Conservation (phyloP, 495 filamentous ascomycete genomes). For the Collariella sp. region DNA sequence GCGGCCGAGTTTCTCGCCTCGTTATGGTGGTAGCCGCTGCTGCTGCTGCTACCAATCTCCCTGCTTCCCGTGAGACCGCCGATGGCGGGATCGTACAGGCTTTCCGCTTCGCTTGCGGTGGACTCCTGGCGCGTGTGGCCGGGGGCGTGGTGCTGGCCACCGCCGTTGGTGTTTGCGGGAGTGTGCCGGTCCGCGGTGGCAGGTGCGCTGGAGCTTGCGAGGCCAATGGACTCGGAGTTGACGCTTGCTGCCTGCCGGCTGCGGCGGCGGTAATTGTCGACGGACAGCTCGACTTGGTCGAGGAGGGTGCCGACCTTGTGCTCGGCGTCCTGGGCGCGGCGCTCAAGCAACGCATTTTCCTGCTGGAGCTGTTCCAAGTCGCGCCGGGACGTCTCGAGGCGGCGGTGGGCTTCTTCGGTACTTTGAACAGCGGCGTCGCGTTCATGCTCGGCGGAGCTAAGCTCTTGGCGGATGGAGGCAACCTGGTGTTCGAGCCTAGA, state of each 20-base stretch:
- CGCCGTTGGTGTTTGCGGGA: neutral
- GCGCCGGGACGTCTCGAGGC: constrained; percentile 49
- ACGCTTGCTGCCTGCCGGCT: constrained; percentile 31
- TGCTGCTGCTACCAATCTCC: neutral
- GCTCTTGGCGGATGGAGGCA: constrained; percentile 53
- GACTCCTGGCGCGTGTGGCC: constrained; percentile 52
- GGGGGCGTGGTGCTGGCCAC: constrained; percentile 12
- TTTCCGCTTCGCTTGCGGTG: constrained; percentile 49
- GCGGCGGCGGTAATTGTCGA: constrained; percentile 86
- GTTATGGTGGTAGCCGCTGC: constrained; percentile 14
- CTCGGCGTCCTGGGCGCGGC: constrained; percentile 80
- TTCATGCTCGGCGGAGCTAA: constrained; percentile 55
- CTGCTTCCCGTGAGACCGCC: neutral
- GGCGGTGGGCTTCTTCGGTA: constrained; percentile 49
- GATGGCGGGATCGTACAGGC: constrained; percentile 31
- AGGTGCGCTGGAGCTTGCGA: neutral
- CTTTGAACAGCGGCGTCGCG: constrained; percentile 53
- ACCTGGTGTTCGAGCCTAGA: constrained; percentile 64
- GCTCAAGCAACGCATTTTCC: constrained; percentile 72
- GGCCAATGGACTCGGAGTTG: constrained; percentile 21
- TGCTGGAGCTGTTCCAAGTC: constrained; percentile 75
- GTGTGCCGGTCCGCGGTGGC: constrained; percentile 4
- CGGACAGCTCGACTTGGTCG: constrained; percentile 85
- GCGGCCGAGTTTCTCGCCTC: constrained; percentile 70
- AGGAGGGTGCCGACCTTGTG: constrained; percentile 85